Percentiles rank a stretch among this genome's conserved stretches.
These are phyloP conservation scores for Ophiostoma fasciatum DNA, from an alignment of 2,329 filamentous ascomycete species.

Conservation along the genomic window DNA sequence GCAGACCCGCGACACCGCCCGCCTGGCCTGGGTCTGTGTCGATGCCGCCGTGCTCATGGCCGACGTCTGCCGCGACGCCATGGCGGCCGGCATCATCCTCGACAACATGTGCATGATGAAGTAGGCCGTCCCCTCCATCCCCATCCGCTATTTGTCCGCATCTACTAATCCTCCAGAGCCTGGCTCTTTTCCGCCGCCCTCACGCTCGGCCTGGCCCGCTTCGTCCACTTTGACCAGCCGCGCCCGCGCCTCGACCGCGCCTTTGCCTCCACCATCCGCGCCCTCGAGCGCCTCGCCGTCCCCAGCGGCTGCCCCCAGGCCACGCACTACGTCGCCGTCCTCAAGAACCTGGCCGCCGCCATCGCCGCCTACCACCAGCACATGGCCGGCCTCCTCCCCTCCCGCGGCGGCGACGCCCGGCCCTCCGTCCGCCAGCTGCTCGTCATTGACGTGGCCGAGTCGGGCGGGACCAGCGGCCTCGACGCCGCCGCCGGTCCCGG, in stretches of 20 bases:
- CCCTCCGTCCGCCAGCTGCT: too few species aligned
- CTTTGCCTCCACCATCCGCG: slow-evolving; percentile 8
- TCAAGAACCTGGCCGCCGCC: slow-evolving; percentile 10
- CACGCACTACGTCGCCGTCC: slow-evolving; percentile 11
- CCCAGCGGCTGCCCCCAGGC: slow-evolving; percentile 12
- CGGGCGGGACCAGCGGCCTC: slow-evolving; percentile 25
- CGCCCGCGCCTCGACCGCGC: slow-evolving; percentile 10
- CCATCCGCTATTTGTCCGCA: not conserved
- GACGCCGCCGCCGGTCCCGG: too few species aligned
- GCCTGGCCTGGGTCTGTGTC: slow-evolving; percentile 12
- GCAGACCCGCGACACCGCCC: too few species aligned
- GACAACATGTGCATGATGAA: slow-evolving; percentile 9
- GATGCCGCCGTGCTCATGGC: slow-evolving; percentile 11
- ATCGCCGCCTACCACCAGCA: slow-evolving; percentile 7
- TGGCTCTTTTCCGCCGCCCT: slow-evolving; percentile 42
- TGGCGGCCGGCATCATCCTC: slow-evolving; percentile 8
- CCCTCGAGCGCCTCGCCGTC: slow-evolving; percentile 2
- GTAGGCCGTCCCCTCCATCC: not conserved
- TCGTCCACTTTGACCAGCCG: not conserved
- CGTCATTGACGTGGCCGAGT: too few species aligned
- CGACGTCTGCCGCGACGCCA: slow-evolving; percentile 10
- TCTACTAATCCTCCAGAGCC: slow-evolving; percentile 21
- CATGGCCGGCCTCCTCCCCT: slow-evolving; percentile 16
- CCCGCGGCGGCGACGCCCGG: too few species aligned
- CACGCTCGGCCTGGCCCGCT: slow-evolving; percentile 32